Conservation (phyloP, 2,329 filamentous ascomycete genomes). For the Epichloe coenophiala region DNA sequence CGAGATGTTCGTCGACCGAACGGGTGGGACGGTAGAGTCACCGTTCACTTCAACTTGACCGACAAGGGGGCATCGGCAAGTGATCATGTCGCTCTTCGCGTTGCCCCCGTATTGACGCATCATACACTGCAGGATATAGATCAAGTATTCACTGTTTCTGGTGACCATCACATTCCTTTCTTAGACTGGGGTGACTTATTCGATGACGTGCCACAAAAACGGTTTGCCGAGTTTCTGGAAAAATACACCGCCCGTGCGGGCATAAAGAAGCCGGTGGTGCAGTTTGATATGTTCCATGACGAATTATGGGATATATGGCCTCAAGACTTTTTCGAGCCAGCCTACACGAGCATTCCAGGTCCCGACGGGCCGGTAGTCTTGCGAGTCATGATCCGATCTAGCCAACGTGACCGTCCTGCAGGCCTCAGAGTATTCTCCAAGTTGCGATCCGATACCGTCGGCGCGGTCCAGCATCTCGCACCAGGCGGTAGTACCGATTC, state of each 20-base stretch:
- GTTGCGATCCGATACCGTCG: slow-evolving; percentile 16
- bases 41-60: slow-evolving; percentile 16
- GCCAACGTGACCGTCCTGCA: slow-evolving; percentile 9
- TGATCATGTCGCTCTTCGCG: slow-evolving; percentile 19
- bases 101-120: slow-evolving; percentile 25
- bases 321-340: slow-evolving; percentile 27
- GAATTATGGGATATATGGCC: slow-evolving; percentile 19
- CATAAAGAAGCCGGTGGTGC: slow-evolving; percentile 3
- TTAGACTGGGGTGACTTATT: no score
- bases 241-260: background rate
- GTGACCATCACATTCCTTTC: no score
- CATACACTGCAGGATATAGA: slow-evolving; percentile 20
- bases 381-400: slow-evolving; percentile 16
- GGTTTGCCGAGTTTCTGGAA: background rate
- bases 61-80: slow-evolving; percentile 8
- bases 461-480: slow-evolving; percentile 16
- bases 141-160: slow-evolving; percentile 12
- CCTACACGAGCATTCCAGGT: slow-evolving; percentile 23
- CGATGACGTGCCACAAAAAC: background rate
- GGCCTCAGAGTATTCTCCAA: slow-evolving; percentile 21
- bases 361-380: slow-evolving; percentile 13
- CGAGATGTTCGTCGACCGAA: slow-evolving; percentile 14
- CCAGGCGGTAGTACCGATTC: slow-evolving; percentile 10
- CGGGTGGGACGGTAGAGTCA: slow-evolving; percentile 17
- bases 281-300: background rate